A percentile compares a stretch with the other conserved stretches of the same genome.
These are phyloP conservation scores for Saccharomycopsis guyanensis DNA, from an alignment of 805 yeast species.

Conservation along the genomic window DNA sequence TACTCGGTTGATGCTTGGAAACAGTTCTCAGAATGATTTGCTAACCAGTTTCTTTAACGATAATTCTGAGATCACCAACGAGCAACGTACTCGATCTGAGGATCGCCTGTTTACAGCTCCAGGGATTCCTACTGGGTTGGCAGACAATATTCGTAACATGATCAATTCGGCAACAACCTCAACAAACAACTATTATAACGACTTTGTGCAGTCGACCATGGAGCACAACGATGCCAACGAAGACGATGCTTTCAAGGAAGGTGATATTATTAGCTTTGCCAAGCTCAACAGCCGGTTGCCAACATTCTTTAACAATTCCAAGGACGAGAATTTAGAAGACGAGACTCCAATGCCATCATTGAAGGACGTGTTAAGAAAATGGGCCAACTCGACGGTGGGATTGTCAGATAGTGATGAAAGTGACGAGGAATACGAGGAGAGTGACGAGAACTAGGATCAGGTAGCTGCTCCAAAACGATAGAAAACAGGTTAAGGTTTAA, in stretches of 20 bases:
- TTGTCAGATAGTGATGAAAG: slow-evolving; percentile 18
- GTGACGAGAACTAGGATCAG: slow-evolving; percentile 1
- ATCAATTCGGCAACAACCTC: slow-evolving; percentile 16
- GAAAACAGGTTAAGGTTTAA: too few species aligned
- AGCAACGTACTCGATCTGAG: neutral
- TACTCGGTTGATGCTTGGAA: slow-evolving; percentile 2
- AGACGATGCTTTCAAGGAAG: slow-evolving; percentile 12
- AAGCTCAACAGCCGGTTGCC: slow-evolving; percentile 6
- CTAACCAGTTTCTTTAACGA: slow-evolving; percentile 19
- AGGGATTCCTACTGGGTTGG: slow-evolving; percentile 5
- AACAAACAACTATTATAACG: slow-evolving; percentile 16
- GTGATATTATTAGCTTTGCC: slow-evolving; percentile 14
- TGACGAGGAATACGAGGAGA: slow-evolving; percentile 3
- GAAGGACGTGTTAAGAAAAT: slow-evolving; percentile 16
- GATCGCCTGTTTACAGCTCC: slow-evolving; percentile 3
- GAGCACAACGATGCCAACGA: slow-evolving; percentile 6
- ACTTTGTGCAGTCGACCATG: slow-evolving; percentile 15
- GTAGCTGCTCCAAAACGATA: neutral
- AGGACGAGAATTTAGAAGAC: slow-evolving; percentile 20
- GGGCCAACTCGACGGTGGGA: slow-evolving; percentile 21
- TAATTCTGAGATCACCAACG: slow-evolving; percentile 12
- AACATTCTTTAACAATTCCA: slow-evolving; percentile 1
- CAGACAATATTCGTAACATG: slow-evolving; percentile 18
- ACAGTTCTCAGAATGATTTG: slow-evolving; percentile 5
- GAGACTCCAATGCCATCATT: slow-evolving; percentile 9